Percentiles rank a stretch among this genome's conserved stretches.
Evolutionary conservation across 2,329 filamentous ascomycete species (phyloP).

Genomic region (Epichloe sp.): DNA sequence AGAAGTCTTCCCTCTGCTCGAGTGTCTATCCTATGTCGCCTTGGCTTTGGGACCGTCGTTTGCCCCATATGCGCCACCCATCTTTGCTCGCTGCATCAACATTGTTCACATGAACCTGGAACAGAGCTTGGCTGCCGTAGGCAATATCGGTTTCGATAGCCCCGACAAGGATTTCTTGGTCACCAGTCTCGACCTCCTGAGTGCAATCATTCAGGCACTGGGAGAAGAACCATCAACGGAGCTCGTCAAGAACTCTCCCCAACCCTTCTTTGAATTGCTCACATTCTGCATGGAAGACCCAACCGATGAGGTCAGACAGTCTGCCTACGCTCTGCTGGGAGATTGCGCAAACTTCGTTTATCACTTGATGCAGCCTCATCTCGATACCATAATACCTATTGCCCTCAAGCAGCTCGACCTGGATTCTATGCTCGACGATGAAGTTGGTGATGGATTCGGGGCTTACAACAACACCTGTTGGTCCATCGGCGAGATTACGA

Average conservation of each 20-base stretch:
- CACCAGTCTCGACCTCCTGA: constrained; percentile 85
- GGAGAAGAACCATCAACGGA: constrained; percentile 59
- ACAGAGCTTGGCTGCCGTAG: constrained; percentile 57
- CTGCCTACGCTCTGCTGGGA: constrained; percentile 84
- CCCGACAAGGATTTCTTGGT: constrained; percentile 97
- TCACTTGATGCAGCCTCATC: constrained; percentile 59
- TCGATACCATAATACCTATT: constrained; percentile 63
- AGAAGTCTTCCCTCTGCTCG: constrained; percentile 89
- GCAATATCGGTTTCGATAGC: constrained; percentile 55
- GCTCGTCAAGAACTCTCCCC: constrained; percentile 62
- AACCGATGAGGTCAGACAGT: constrained; percentile 88
- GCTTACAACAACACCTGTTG: constrained; percentile 98
- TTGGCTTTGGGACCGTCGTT: constrained; percentile 74
- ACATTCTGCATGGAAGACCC: constrained; percentile 85
- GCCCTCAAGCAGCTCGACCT: constrained; percentile 82
- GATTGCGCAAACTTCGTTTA: constrained; percentile 93
- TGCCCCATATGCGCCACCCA: constrained; percentile 69
- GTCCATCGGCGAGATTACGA: constrained; percentile 85
- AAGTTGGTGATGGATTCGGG: constrained; percentile 73
- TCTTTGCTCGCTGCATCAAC: constrained; percentile 77
- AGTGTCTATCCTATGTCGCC: constrained; percentile 90
- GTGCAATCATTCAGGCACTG: constrained; percentile 84
- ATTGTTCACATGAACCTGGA: constrained; percentile 89
- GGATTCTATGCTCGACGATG: constrained; percentile 61
- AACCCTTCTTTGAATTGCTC: constrained; percentile 80